These are phyloP conservation scores for Globomyces pollinis-pini DNA, from an alignment of 192 early-diverging fungal species.

Conservation along the genomic window DNA sequence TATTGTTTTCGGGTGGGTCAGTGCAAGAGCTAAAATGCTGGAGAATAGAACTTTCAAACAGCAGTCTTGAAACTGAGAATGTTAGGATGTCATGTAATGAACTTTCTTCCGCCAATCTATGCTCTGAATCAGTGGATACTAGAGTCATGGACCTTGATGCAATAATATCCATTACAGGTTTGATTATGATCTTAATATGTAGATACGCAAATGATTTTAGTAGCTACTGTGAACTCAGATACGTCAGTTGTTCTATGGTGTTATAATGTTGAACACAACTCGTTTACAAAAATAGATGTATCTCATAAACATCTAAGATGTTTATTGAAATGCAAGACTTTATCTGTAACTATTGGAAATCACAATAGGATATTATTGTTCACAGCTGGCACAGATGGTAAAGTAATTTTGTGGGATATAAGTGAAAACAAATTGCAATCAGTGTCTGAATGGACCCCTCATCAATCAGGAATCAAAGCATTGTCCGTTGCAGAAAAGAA, in stretches of 20 bases:
- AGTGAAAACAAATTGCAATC: constrained; percentile 12
- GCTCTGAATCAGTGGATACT: no score
- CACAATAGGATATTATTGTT: constrained; percentile 6
- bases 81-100: neutral
- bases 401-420: constrained; percentile 10
- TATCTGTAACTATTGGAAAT: neutral
- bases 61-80: neutral
- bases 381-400: constrained; percentile 26
- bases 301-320: constrained; percentile 53
- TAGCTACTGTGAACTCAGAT: constrained; percentile 72
- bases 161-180: neutral
- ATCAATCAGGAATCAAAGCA: constrained; percentile 75
- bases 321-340: constrained; percentile 49
- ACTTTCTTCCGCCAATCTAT: no score
- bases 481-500: constrained; percentile 31
- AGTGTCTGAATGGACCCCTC: constrained; percentile 12
- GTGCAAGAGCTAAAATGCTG: constrained; percentile 33
- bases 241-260: constrained; percentile 53
- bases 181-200: neutral
- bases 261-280: constrained; percentile 42
- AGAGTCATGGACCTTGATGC: neutral
- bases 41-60: constrained; percentile 3
- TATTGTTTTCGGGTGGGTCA: constrained; percentile 46
- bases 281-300: constrained; percentile 42
- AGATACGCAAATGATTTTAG: constrained; percentile 27